These are phyloP conservation scores for Clavispora phyllophila DNA, from an alignment of 805 yeast species.

Conservation along the genomic window DNA sequence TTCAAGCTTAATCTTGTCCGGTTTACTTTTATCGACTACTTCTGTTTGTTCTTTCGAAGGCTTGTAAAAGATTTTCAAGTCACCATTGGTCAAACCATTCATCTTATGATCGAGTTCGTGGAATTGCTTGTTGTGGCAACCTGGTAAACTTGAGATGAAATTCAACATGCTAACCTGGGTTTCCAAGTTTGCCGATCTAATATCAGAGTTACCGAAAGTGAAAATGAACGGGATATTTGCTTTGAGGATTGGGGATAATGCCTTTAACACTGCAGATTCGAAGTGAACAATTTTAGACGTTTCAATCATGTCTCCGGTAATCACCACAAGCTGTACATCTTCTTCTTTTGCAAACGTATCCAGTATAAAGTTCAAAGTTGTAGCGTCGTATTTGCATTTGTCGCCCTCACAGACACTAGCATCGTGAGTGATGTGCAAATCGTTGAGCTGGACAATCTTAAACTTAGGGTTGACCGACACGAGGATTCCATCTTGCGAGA, in stretches of 20 bases:
- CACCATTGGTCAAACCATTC: constrained; percentile 36
- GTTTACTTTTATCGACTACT: constrained; percentile 3
- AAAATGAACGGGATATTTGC: constrained; percentile 27
- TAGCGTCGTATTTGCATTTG: constrained; percentile 24
- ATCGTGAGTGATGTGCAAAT: constrained; percentile 34
- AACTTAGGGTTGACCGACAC: constrained; percentile 17
- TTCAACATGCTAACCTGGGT: constrained; percentile 17
- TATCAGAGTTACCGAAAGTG: constrained; percentile 37
- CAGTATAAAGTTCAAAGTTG: constrained; percentile 28
- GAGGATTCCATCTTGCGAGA: constrained; percentile 12
- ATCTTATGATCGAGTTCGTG: constrained; percentile 13
- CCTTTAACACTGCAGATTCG: constrained; percentile 27
- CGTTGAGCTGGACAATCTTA: constrained; percentile 35
- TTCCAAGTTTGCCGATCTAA: constrained; percentile 3
- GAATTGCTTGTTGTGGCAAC: constrained; percentile 26
- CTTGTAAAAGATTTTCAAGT: constrained; percentile 21
- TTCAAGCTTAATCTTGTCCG: constrained; percentile 3
- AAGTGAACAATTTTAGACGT: constrained; percentile 20
- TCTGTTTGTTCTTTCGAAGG: constrained; percentile 1
- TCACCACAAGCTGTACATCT: constrained; percentile 31
- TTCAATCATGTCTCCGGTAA: constrained; percentile 39
- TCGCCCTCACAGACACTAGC: constrained; percentile 17
- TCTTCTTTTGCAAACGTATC: constrained; percentile 22
- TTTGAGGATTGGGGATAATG: constrained; percentile 29
- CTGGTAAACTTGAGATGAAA: constrained; percentile 31